A percentile compares a stretch with the other conserved stretches of the same genome.
phyloP scores from a whole-genome alignment of 2,329 filamentous ascomycete genomes.

The Salinomyces thailandicus region DNA sequence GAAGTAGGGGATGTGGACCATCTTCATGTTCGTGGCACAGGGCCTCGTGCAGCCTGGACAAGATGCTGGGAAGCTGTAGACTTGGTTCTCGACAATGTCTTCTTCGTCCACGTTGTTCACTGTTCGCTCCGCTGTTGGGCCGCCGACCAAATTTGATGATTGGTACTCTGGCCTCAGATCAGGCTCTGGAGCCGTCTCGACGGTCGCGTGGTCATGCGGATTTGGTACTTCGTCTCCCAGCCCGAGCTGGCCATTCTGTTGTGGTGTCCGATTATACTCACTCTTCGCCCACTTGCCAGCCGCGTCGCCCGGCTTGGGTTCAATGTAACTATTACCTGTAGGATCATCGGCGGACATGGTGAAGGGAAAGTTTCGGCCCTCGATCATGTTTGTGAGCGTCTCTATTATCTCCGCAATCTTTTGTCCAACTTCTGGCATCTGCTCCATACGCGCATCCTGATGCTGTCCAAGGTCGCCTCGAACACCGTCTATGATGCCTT shows the following conservation, averaged over 20 bases:
- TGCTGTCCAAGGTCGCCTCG: slow-evolving; percentile 70
- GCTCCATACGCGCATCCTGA: slow-evolving; percentile 70
- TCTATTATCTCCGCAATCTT: slow-evolving; percentile 70
- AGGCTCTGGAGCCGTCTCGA: slow-evolving; percentile 42
- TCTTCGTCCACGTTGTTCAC: slow-evolving; percentile 33
- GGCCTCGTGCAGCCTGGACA: slow-evolving; percentile 83
- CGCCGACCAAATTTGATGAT: slow-evolving; percentile 32
- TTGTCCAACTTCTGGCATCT: slow-evolving; percentile 64
- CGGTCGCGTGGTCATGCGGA: slow-evolving; percentile 24
- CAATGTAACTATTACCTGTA: slow-evolving; percentile 92
- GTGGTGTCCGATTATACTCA: slow-evolving; percentile 70
- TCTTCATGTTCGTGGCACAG: slow-evolving; percentile 94
- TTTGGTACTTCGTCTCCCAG: slow-evolving; percentile 44
- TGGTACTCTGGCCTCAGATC: slow-evolving; percentile 46
- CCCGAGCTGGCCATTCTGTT: slow-evolving; percentile 80
- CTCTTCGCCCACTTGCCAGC: slow-evolving; percentile 84
- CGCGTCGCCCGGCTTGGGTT: slow-evolving; percentile 62
- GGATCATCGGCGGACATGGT: slow-evolving; percentile 80
- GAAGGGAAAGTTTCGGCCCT: slow-evolving; percentile 73
- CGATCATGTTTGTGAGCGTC: slow-evolving; percentile 65
- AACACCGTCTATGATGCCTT: slow-evolving; percentile 71
- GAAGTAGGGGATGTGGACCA: slow-evolving; percentile 96
- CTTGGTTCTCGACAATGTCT: slow-evolving; percentile 78
- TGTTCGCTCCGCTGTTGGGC: slow-evolving; percentile 5
- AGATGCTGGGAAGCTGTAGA: slow-evolving; percentile 83